These are phyloP conservation scores for Coemansia sp. DNA, from an alignment of 192 early-diverging fungal species.

Conservation along the genomic window DNA sequence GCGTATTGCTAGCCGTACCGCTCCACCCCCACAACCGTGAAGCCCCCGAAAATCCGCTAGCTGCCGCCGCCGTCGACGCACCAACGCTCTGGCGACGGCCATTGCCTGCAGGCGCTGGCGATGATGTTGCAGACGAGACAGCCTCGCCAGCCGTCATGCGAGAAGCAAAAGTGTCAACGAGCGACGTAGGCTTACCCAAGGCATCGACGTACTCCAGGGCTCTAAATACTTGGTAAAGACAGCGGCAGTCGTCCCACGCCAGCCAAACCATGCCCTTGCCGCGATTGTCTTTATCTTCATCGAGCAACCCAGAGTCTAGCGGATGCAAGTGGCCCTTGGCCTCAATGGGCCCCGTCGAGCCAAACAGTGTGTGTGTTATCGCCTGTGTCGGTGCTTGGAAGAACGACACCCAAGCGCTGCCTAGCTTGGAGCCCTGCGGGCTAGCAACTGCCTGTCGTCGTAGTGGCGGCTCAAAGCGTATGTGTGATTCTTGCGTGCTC, in stretches of 20 bases:
- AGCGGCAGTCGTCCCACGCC: conserved; percentile 46
- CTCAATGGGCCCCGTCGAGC: neutral
- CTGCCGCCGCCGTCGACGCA: neutral
- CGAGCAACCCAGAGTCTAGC: conserved; percentile 19
- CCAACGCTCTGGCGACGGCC: neutral
- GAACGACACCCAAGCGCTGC: conserved; percentile 25
- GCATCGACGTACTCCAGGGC: conserved; percentile 43
- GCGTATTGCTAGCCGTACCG: neutral
- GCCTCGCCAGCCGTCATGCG: conserved; percentile 38
- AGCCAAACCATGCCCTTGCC: conserved; percentile 40
- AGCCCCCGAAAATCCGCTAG: neutral
- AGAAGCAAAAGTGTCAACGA: conserved; percentile 43
- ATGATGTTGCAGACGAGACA: neutral
- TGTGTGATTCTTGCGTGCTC: conserved; percentile 18
- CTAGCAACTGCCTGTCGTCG: neutral
- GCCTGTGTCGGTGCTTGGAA: conserved; percentile 35
- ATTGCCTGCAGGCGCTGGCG: neutral
- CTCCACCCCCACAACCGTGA: conserved; percentile 17
- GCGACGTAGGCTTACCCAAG: conserved; percentile 34
- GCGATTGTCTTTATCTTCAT: neutral
- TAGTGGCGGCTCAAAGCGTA: conserved; percentile 23
- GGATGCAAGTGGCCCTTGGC: conserved; percentile 10
- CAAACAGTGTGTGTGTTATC: conserved; percentile 26
- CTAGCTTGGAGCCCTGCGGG: conserved; percentile 14
- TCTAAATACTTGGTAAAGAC: conserved; percentile 31